These are phyloP conservation scores for Toxicodendron radicans DNA, from an alignment of 345 rosid species.

Conservation along the genomic window DNA sequence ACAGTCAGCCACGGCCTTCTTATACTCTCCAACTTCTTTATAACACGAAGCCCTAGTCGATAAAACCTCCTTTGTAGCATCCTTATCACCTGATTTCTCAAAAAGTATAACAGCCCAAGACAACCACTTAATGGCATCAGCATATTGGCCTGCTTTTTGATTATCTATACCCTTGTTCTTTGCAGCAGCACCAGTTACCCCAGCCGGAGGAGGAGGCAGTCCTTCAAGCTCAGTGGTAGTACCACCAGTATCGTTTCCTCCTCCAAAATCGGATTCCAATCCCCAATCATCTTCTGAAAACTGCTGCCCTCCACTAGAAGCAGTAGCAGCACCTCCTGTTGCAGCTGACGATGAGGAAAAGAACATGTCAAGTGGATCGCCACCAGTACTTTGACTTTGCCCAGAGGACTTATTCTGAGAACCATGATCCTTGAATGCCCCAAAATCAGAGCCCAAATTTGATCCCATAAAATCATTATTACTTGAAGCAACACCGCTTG, in stretches of 20 bases:
- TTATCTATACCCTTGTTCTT: conserved; percentile 85
- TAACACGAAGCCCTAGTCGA: conserved; percentile 93
- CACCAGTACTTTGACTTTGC: conserved; percentile 37
- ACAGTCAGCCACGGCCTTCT: conserved; percentile 97
- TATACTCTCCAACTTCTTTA: conserved; percentile 99
- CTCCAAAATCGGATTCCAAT: conserved; percentile 63
- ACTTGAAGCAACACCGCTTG: conserved; percentile 42
- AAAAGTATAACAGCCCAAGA: conserved; percentile 94
- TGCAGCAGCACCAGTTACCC: conserved; percentile 71
- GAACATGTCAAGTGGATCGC: conserved; percentile 67
- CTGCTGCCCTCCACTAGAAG: conserved; percentile 46
- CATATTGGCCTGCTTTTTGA: conserved; percentile 90
- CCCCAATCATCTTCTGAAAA: conserved; percentile 84
- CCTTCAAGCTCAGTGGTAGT: conserved; percentile 92
- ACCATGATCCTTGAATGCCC: conserved; percentile 41
- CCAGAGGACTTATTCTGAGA: conserved; percentile 45
- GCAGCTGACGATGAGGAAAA: conserved; percentile 47
- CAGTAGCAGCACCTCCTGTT: conserved; percentile 35
- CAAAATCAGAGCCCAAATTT: conserved; percentile 46
- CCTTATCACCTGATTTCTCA: conserved; percentile 63
- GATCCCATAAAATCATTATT: conserved; percentile 41
- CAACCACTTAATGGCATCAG: conserved; percentile 97
- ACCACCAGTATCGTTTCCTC: conserved; percentile 48
- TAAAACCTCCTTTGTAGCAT: conserved; percentile 60
- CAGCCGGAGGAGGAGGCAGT: conserved; percentile 94